Base-by-base conservation (phyloP, 495 filamentous ascomycete genomes). In the Penicillium lagena region DNA sequence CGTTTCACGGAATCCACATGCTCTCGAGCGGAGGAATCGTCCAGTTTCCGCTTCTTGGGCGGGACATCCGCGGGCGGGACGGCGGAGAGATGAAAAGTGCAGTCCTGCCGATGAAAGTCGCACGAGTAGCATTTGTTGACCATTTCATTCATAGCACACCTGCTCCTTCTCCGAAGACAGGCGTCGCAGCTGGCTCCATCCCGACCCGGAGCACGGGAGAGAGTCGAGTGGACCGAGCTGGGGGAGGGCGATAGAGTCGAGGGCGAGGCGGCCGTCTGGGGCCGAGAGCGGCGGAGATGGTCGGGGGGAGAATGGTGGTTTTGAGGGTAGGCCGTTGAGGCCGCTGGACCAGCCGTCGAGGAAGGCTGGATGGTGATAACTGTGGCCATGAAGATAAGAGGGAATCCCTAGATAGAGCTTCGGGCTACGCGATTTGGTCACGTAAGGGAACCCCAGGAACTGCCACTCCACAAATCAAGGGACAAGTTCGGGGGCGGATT, bases 111-210 rank as follows among this genome's bases (percentile, higher is more conserved):
- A 52, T 78, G 75, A 37, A 77, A 72, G 36, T 69, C 70, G 43
- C 75, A 78, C 39, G 75, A 76, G 32, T 74, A 73, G 45, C 75
- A 78, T 39, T 71, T 71, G 42, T 71, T 72, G 47, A 68, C 66
- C 52, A 67, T 62, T 44, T 75, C 71, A 59, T 89, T 86, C 67
- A 95, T 86, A 44, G 94, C 89, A 70, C 93, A 98, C 55, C 89
- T 84, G 55, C 82, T 88, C 64, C 90, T 89, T 59, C 90, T 75
- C 64, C 80, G 79, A 45, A 89, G 74, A 67, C 93, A 98, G 35
- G 86, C 83, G 71, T 91, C 87, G 64, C 82, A 85, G 65, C 77
- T 59, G 53, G 73, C 52, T 73, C 76, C 65, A 75, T 76, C 52
- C 64, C 70, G 64, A 37, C 45, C 49, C 12, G 54, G 49, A 9